Base-by-base conservation (phyloP, 371 early-diverging fungal species). In the Mortierella sp. region DNA sequence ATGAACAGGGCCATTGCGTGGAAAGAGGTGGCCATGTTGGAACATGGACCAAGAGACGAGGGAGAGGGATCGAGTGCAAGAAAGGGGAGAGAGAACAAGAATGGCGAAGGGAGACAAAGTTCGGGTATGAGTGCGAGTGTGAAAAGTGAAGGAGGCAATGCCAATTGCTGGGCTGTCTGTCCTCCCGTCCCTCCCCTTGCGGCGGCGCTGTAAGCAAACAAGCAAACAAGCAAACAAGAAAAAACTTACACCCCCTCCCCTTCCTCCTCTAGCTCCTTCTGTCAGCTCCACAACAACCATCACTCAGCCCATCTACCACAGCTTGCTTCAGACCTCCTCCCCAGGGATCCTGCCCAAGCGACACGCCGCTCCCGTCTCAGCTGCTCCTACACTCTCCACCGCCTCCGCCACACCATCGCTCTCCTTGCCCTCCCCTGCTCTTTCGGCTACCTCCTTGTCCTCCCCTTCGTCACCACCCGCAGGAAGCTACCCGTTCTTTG, bases 251-350 rank as follows among this genome's bases (percentile, higher is more conserved):
- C 38, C 46, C 31, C 14, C 46, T 38, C 3, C 38, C 26, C 42
- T 41, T 57, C 21, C 54, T 42, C 30, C 9, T 49, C 43, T 58
- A 74, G 78, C 78, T 9, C 63, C 78, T 24, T 76, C 78, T 8
- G 78, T 76, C 48, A 76, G 78, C 55, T 76, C 78, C 0, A 70
- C 78, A 5, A 65, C 78, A 30, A 76, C 78, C 18, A 76, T 76
- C 66, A 64, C 66, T 41, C 70, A 76, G 55, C 78, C 78, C 9
- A 26, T 66, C 48, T n/a, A n/a, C n/a, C 78, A 76, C 53, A 65
- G 51, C 28, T 56, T 76, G 27, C 78, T 76, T 42, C 78, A 76
- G 43, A 65, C 67, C 21, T 64, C 66, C 4, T 34, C n/a, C 21
- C 31, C 58, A 10, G 74, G 74, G 27, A 65, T 76, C 48, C 51